Percentiles rank a stretch among this genome's conserved stretches.
Conservation (phyloP, 1,284 basidiomycete species). For the Ustilago lituana region DNA sequence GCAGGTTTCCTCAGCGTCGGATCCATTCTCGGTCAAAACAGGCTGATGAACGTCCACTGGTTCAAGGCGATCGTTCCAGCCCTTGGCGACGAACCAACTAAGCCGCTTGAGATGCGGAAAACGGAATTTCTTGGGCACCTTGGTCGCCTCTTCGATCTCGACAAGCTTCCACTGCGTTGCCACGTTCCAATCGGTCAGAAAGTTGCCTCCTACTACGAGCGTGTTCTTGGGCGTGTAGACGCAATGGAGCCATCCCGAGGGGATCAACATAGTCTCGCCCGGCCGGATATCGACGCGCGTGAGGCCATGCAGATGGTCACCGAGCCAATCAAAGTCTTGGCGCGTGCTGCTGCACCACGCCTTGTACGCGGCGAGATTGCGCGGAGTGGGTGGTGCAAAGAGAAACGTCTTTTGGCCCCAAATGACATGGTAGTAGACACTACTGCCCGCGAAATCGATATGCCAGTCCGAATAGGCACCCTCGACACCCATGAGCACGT, state of each 20-base stretch:
- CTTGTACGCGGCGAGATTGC: conserved; percentile 88
- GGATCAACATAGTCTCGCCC: conserved; percentile 85
- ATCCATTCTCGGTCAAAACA: not conserved
- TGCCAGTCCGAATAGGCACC: conserved; percentile 79
- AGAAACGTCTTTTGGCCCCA: conserved; percentile 80
- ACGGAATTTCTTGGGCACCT: conserved; percentile 92
- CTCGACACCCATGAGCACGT: conserved; percentile 89
- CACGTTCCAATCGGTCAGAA: conserved; percentile 48
- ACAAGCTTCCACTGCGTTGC: conserved; percentile 77
- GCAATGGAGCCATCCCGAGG: conserved; percentile 89
- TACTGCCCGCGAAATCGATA: conserved; percentile 57
- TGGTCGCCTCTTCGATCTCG: conserved; percentile 89
- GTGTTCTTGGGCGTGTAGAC: conserved; percentile 92
- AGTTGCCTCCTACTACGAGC: conserved; percentile 96
- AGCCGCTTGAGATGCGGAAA: conserved; percentile 75
- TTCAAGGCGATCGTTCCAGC: conserved; percentile 46
- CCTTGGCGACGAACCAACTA: conserved; percentile 66
- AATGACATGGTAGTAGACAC: conserved; percentile 40
- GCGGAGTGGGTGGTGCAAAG: conserved; percentile 84
- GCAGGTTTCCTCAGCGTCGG: not conserved
- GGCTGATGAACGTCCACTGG: not conserved
- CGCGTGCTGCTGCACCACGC: conserved; percentile 77
- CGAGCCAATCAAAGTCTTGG: conserved; percentile 88
- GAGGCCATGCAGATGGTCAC: conserved; percentile 87
- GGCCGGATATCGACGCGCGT: conserved; percentile 80